Evolutionary conservation across 1,284 basidiomycete species (phyloP), one percentile per base, ranked within the genome.

Genomic region (Apiotrichum veenhuisii): DNA sequence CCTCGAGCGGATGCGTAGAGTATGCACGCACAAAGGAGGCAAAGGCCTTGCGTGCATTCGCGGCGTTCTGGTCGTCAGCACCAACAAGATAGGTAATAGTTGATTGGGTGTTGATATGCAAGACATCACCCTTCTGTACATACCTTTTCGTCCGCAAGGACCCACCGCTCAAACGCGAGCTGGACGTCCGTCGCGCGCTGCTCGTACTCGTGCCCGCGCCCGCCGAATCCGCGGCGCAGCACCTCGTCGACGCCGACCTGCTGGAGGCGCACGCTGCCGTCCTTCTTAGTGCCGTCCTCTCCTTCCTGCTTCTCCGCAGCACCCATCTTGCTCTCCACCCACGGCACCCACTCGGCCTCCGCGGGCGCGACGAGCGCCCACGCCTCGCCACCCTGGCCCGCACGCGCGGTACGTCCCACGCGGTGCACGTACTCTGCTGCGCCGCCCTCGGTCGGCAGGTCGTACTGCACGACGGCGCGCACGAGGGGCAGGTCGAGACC

Each of bases 401-500:
- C 95, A 75, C 96, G 90, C 11, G 96, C 96, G 1, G 96, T 99
- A 59, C 96, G 86, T 26, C 96, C 96, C 8, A 98, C 90, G 45
- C 96, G 84, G 78, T 99, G 96, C 7, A 98, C 86, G 69, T 99
- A 98, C 75, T 99, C 96, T 23, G 89, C 96, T 18, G 88, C 87
- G 2, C 96, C 95, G 17, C 93, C 91, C 79, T 98, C 96, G 0
- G 96, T 98, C 0, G 96, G 95, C 26, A 98, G 83, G 74, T 99
- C 96, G 71, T 95, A 95, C 72, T 98, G 96, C 34, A 98, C 81
- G 55, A 99, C 94, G 3, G 91, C 89, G 20, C 87, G 86, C 10
- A 98, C 93, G n/a, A 91, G 83, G 3, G 93, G 93, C 45, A 99
- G 80, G 79, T 98, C 96, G n/a, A 99, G 82, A 70, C 96, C 96